These are phyloP conservation scores for Colletotrichum phormii DNA, from an alignment of 2,329 filamentous ascomycete genomes.

Conservation along the genomic window DNA sequence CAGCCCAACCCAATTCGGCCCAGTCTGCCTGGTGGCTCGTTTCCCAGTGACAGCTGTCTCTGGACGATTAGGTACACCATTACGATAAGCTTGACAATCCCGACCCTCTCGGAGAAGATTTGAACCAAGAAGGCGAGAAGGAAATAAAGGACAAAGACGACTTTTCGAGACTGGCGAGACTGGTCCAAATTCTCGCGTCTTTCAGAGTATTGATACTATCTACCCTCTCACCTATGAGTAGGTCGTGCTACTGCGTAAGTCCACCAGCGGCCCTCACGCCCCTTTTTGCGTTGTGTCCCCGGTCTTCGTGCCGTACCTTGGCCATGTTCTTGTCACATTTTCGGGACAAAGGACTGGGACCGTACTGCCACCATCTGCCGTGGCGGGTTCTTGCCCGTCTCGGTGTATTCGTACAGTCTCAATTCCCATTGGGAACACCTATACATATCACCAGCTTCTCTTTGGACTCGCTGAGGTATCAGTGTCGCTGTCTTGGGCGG, in stretches of 20 bases:
- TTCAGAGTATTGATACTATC: not conserved
- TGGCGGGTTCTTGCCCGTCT: not conserved
- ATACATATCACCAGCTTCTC: no score
- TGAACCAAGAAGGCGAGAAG: not conserved
- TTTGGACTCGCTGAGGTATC: not conserved
- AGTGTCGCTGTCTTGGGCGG: not conserved
- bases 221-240: not conserved
- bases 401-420: not conserved
- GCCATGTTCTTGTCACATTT: constrained; percentile 27
- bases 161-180: not conserved
- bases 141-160: not conserved
- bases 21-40: not conserved
- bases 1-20: not conserved
- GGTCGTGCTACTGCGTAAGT: not conserved
- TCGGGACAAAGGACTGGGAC: constrained; percentile 29
- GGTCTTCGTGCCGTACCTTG: constrained; percentile 9
- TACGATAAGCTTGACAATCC: not conserved
- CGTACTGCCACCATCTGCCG: constrained; percentile 16
- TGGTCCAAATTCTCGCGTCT: not conserved
- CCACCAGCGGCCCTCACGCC: constrained; percentile 3
- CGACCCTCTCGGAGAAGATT: not conserved
- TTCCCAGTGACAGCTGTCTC: not conserved
- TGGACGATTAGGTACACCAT: not conserved
- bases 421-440: not conserved
- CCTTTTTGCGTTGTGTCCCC: constrained; percentile 26